Evolutionary conservation across 2,329 filamentous ascomycete genomes (phyloP), one percentile per base, ranked within the genome.

Genomic region (Colletotrichum lentis): DNA sequence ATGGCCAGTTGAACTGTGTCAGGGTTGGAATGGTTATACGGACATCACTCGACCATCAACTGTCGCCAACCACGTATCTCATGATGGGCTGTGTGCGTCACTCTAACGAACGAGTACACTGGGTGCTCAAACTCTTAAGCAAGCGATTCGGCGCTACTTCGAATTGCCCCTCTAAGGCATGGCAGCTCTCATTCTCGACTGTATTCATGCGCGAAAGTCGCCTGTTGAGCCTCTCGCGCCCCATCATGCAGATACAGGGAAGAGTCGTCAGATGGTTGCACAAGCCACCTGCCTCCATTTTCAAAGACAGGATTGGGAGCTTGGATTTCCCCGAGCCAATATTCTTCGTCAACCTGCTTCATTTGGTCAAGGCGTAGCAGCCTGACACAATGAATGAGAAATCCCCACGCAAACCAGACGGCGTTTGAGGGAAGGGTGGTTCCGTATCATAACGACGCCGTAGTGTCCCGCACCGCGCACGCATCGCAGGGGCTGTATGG

Each of bases 331-430:
- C 37, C 16, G 53, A 22, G n/a, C 31, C 20, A 37, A 54, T 3
- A 6, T 14, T 16, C 31, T 43, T 24, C 12, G 10, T 46, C 54
- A 35, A 7, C 24, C 18, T n/a, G 6, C 5, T 58, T 16, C 41
- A 22, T 39, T 67, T 22, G 35, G 41, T 56, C 37, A 31, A 18
- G 7, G 24, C 20, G 18, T 22, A 18, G n/a, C 18, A n/a, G 43
- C 16, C 14, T 53, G 53, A 67, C 59, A 18, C 37, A 39, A 18
- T 46, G 20, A 47, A 58, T 39, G 37, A 44, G 46, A 20, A 47
- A 20, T 18, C 14, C 14, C 14, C 16, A 11, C 20, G 39, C 20
- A 55, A 41, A 62, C 62, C 63, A 22, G 35, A 22, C 41, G 22
- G 49, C 31, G 27, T 43, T 58, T 49, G 53, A 22, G 22, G 22